Evolutionary conservation across 306 rosid genomes (phyloP), one percentile per base, ranked within the genome.

Genomic region (Prunus kanzakura): DNA sequence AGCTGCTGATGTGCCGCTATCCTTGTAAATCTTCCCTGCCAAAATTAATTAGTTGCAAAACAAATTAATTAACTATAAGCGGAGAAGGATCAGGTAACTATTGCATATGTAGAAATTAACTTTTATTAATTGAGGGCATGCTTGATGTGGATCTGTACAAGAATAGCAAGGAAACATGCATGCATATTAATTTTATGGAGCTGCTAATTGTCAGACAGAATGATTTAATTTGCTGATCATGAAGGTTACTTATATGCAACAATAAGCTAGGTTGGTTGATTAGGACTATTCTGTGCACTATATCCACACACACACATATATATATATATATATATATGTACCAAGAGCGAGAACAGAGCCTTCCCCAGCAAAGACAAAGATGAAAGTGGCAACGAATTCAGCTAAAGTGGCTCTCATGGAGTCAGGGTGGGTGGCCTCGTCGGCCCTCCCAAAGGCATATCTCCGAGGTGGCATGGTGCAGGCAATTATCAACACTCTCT

Each of bases 311-410:
- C 2, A 6, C 8, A 32, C 0, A 30, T 0, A 29, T 0, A 16
- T 13, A 27, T 51, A 67, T 13, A 27, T 51, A 67, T 23, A 13
- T 3, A 38, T 10, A 0, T 23, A 81, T 84, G 23, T 64, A 89
- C 99, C 91, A 35, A 92, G 85, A 62, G 96, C 97, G 25, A 95
- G 97, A 68, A 90, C 51, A n/a, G 96, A 89, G 91, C 99, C 99
- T 90, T 92, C 97, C 65, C 93, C 97, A 18, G 96, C 96, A 69
- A 95, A 95, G 67, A 95, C 99, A 71, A 90, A 95, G 85, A 95
- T 85, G 85, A 86, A 78, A 69, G 97, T 95, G 46, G 99, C 85
- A 11, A 87, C 72, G 67, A 95, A 90, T 85, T 95, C 99, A 60
- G 97, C 97, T 57, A 95, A 67, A 66, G 97, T 46, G 19, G 97